A percentile compares a stretch with the other conserved stretches of the same genome.
phyloP scores from a whole-genome alignment of 2,329 filamentous ascomycete genomes.

The Hypoxylon sp. region DNA sequence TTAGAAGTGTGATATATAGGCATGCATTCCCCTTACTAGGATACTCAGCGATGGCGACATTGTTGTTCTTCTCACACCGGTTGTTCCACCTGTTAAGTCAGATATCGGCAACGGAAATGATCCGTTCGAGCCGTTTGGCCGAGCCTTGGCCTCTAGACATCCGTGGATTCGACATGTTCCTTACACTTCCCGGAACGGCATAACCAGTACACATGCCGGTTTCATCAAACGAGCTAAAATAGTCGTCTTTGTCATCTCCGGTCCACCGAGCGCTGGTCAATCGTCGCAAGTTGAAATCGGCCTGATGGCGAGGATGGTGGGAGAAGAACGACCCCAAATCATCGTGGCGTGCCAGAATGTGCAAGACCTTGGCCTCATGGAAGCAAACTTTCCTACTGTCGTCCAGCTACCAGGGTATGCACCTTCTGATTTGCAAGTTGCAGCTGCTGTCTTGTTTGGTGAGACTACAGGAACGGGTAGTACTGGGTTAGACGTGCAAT shows the following conservation, averaged over 20 bases:
- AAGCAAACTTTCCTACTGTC: constrained; percentile 66
- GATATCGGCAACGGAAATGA: constrained; percentile 66
- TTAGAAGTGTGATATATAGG: constrained; percentile 50
- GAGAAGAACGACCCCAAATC: constrained; percentile 66
- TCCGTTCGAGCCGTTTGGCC: constrained; percentile 80
- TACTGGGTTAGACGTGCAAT: constrained; percentile 50
- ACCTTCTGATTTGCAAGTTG: constrained; percentile 62
- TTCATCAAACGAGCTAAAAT: constrained; percentile 73
- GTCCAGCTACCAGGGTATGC: constrained; percentile 66
- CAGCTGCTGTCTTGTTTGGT: constrained; percentile 68
- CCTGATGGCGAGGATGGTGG: constrained; percentile 60
- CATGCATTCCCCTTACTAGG: constrained; percentile 64
- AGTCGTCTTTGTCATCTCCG: constrained; percentile 73
- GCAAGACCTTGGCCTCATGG: constrained; percentile 57
- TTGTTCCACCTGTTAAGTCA: constrained; percentile 63
- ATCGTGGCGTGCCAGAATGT: constrained; percentile 67
- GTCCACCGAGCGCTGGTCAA: constrained; percentile 63
- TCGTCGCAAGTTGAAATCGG: constrained; percentile 68
- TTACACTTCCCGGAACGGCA: constrained; percentile 74
- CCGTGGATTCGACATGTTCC: constrained; percentile 78
- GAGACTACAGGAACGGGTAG: constrained; percentile 48
- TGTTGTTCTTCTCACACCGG: constrained; percentile 74
- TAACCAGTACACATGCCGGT: constrained; percentile 74
- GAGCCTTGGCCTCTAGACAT: constrained; percentile 72
- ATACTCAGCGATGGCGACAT: constrained; percentile 65